Evolutionary conservation across 805 yeast genomes (phyloP).

Genomic region (Sugiyamaella floridensis): DNA sequence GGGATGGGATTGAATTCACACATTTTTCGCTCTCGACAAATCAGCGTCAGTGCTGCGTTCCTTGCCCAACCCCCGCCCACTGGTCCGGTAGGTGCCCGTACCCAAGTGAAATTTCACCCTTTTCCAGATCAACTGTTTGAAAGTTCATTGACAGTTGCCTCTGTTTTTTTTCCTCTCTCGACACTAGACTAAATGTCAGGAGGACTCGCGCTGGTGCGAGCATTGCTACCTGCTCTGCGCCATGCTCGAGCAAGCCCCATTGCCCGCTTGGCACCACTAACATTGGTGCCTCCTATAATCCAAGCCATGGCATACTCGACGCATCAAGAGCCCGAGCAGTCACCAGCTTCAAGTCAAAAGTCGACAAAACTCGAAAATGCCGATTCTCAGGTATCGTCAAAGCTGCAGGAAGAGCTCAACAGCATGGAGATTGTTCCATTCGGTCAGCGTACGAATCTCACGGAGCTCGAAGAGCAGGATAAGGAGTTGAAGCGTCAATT

Average conservation of each 20-base stretch:
- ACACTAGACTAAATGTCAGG: neutral
- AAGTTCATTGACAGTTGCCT: too few relatives aligned
- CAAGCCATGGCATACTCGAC: neutral
- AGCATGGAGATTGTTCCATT: conserved; percentile 18
- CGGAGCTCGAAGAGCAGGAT: conserved; percentile 78
- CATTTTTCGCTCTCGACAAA: neutral
- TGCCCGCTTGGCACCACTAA: too few relatives aligned
- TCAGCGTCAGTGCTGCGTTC: neutral
- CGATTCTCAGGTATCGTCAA: neutral
- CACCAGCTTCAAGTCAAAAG: neutral
- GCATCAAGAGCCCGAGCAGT: neutral
- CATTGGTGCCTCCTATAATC: neutral
- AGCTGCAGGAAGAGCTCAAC: conserved; percentile 13
- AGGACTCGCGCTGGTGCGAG: neutral
- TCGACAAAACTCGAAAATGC: neutral
- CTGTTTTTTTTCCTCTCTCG: too few relatives aligned
- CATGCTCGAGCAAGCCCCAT: neutral
- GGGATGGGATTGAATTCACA: neutral
- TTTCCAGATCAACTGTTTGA: neutral
- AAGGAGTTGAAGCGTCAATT: conserved; percentile 62
- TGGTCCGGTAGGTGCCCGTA: neutral
- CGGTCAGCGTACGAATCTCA: conserved; percentile 32
- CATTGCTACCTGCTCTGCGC: neutral
- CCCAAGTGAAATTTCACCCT: neutral
- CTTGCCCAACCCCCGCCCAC: neutral